Base-by-base conservation (phyloP, 495 filamentous ascomycete genomes). In the Daldinia bambusicola region DNA sequence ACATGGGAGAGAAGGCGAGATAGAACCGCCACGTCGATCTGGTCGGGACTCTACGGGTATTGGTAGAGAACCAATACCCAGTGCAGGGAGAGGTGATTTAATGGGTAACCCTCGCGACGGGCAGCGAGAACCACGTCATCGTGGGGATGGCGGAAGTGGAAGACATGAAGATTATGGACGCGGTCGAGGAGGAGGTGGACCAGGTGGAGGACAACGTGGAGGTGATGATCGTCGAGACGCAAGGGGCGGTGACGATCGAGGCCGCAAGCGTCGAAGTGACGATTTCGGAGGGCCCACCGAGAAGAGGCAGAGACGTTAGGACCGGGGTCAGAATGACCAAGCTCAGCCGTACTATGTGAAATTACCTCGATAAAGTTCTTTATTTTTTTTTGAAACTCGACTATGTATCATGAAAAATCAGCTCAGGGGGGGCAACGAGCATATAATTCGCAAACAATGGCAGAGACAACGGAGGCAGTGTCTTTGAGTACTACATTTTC, bases 221-320 rank as follows among this genome's bases (percentile, higher is more conserved):
- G 67, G 71, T 38, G 73, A 75, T 31, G 79, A 79, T 26, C 74
- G 74, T 31, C 76, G 76, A 36, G 76, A 76, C 34, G 65, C 70
- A 36, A 74, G 77, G 48, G 73, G 74, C 20, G 68, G 70, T 40
- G 71, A 73, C 22, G 70, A 78, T 26, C 76, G 79, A 65, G 69
- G 64, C 38, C 75, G 76, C 36, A 83, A 82, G 72, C 72, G 80
- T 48, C 78, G 75, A 55, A 80, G 76, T 38, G 81, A 82, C 48
- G 81, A 80, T 62, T 80, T 77, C 56, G 75, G 68, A 68, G 73
- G 73, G 32, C 70, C 76, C 30, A 55, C 59, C 66, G 76, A 78
- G 48, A 76, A 78, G 64, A 69, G 76, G 64, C 76, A 70, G 57
- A 75, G 76, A 75, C 76, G 76, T 34, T 78, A 78, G 74, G 1